Evolutionary conservation across 2,329 filamentous ascomycete genomes (phyloP).

Genomic region (Cercospora nicotianae): DNA sequence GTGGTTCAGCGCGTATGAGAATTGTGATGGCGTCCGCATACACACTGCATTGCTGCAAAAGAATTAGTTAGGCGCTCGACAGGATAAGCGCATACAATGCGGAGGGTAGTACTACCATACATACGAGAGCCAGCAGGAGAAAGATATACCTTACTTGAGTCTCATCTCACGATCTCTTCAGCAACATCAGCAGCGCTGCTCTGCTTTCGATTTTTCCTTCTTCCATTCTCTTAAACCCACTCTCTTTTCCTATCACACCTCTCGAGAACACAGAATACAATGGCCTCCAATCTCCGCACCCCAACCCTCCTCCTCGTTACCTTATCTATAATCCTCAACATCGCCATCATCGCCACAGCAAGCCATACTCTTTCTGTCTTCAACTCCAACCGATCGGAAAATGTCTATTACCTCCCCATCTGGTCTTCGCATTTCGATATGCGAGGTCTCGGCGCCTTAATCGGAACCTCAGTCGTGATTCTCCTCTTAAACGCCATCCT

Average conservation of each 20-base stretch:
- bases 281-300: conserved; percentile 27
- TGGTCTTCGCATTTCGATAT: conserved; percentile 52
- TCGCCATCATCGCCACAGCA: conserved; percentile 47
- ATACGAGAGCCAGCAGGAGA: too few relatives aligned
- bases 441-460: conserved; percentile 44
- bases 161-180: too few relatives aligned
- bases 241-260: too few relatives aligned
- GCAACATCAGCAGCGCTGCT: too few relatives aligned
- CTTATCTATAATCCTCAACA: conserved; percentile 41
- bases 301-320: conserved; percentile 30
- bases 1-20: background rate
- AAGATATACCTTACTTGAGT: too few relatives aligned
- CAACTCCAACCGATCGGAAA: conserved; percentile 44
- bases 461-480: conserved; percentile 43
- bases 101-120: background rate
- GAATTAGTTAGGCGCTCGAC: background rate
- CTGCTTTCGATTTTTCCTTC: too few relatives aligned
- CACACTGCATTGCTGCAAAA: background rate
- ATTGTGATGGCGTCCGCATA: background rate
- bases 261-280: too few relatives aligned
- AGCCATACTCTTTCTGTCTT: conserved; percentile 47
- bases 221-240: too few relatives aligned
- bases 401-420: conserved; percentile 51
- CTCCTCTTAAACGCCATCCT: conserved; percentile 42
- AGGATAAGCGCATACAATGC: background rate